Evolutionary conservation across 1,284 basidiomycete species (phyloP).

Genomic region (Mycena citricolor): DNA sequence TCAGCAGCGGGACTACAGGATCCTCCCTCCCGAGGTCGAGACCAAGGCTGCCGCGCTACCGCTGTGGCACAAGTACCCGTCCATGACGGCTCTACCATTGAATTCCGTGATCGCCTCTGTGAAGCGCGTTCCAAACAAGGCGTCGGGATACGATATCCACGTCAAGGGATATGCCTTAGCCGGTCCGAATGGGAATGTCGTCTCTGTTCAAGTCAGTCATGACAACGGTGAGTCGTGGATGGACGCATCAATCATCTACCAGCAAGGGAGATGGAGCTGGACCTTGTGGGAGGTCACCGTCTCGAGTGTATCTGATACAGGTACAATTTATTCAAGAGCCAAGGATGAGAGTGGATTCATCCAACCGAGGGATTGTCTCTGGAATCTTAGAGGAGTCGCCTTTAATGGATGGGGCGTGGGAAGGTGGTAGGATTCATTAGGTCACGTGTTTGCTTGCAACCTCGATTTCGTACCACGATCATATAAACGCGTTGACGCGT

Average conservation of each 20-base stretch:
- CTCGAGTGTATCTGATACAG: slow-evolving; percentile 31
- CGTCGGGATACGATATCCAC: slow-evolving; percentile 31
- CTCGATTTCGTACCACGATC: too few relatives aligned
- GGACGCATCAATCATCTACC: slow-evolving; percentile 54
- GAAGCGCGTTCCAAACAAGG: slow-evolving; percentile 29
- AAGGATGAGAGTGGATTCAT: slow-evolving; percentile 41
- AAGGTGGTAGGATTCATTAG: slow-evolving; percentile 13
- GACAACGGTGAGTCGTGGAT: slow-evolving; percentile 56
- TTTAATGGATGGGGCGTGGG: slow-evolving; percentile 50
- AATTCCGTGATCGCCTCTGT: slow-evolving; percentile 60
- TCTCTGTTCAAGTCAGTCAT: slow-evolving; percentile 49
- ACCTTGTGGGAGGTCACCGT: slow-evolving; percentile 60
- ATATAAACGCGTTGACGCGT: too few relatives aligned
- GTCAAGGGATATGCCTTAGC: slow-evolving; percentile 62
- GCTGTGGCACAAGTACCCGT: slow-evolving; percentile 47
- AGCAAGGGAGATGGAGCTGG: slow-evolving; percentile 67
- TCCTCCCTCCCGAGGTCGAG: slow-evolving; percentile 57
- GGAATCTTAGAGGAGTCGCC: slow-evolving; percentile 63
- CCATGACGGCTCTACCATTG: slow-evolving; percentile 59
- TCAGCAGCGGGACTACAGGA: slow-evolving; percentile 66
- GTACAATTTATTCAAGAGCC: slow-evolving; percentile 44
- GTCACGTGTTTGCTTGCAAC: too few relatives aligned
- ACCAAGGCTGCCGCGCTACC: slow-evolving; percentile 41
- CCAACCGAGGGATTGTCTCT: slow-evolving; percentile 48
- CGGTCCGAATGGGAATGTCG: slow-evolving; percentile 44